Evolutionary conservation across 2,329 filamentous ascomycete species (phyloP).

Genomic region (Colletotrichum incanum): DNA sequence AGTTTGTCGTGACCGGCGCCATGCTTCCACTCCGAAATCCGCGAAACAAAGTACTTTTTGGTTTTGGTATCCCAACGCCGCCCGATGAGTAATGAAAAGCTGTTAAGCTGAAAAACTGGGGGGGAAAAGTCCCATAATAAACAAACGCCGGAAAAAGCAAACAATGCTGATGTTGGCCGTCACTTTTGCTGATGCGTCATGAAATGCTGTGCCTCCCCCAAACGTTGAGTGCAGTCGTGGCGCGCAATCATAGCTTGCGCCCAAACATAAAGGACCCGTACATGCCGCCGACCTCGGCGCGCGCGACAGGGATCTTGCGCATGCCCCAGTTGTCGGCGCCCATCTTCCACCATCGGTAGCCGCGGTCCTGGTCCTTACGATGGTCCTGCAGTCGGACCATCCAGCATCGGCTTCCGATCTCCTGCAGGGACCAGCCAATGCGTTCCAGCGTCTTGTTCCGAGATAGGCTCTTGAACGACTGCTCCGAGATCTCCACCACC

Average conservation of each 20-base stretch:
- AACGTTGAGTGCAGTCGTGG: neutral
- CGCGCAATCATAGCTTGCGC: slow-evolving; percentile 63
- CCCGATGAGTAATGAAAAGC: slow-evolving; percentile 21
- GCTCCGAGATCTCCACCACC: slow-evolving; percentile 82
- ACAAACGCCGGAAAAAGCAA: neutral
- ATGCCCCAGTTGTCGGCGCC: slow-evolving; percentile 89
- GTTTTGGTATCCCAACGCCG: slow-evolving; percentile 41
- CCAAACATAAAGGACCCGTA: slow-evolving; percentile 84
- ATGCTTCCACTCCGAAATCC: slow-evolving; percentile 5
- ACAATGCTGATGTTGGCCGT: slow-evolving; percentile 17
- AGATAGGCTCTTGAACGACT: slow-evolving; percentile 75
- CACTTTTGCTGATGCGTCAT: slow-evolving; percentile 22
- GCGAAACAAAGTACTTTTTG: slow-evolving; percentile 27
- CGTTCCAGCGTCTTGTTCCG: slow-evolving; percentile 74
- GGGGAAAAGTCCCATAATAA: neutral
- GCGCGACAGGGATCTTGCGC: slow-evolving; percentile 91
- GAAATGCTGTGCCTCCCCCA: slow-evolving; percentile 5
- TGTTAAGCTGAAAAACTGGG: neutral
- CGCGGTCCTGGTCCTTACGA: slow-evolving; percentile 67
- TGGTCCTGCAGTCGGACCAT: slow-evolving; percentile 70
- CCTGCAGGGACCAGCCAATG: slow-evolving; percentile 79
- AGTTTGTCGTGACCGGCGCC: slow-evolving; percentile 23
- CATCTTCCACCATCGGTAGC: slow-evolving; percentile 83
- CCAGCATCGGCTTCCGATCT: slow-evolving; percentile 78
- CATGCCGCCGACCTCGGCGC: slow-evolving; percentile 93